Base-by-base conservation (phyloP, 179 eudicot species). In the Corrigiola litoralis region DNA sequence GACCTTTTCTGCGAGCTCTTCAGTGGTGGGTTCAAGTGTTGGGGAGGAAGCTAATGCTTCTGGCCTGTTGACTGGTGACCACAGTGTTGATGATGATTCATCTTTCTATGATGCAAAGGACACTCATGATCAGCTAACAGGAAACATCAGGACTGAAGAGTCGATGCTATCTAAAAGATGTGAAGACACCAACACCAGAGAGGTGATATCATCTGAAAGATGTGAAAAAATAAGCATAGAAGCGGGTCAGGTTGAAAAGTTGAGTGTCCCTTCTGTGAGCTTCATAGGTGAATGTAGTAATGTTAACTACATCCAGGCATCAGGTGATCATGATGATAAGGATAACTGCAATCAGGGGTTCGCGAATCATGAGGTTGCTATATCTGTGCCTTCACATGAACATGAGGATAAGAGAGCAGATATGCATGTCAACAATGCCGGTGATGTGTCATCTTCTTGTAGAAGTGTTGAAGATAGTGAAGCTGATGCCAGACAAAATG, bases 71-170 rank as follows among this genome's bases (percentile, higher is more conserved):
- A 59, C 54, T 48, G 67, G 50, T 55, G 48, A 55, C 20, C 62
- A 18, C 57, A 68, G 44, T 59, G 13, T 33, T 28, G 66, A 42
- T 63, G 71, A 67, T 57, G 81, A 71, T 38, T 75, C 84, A 65
- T 32, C 72, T 18, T 70, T 47, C 33, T 61, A 45, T 69, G 79
- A 80, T 62, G 82, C 72, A 41, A 70, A 69, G 61, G 65, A 50
- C 50, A 62, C 17, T 33, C 40, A 45, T 68, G 75, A 79, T 57
- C 67, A 78, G 58, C 70, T 38, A 12, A 45, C 41, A 58, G 52
- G 47, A 28, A 51, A 55, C 53, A 32, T 33, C 51, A 50, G 33
- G 58, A 54, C 47, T 53, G 63, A 63, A 38, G 70, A 66, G 37
- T 20, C 47, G 7, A 42, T 52, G 42, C 56, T 64, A 63, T 49